Percentiles rank a stretch among this genome's conserved stretches.
These are phyloP conservation scores for Fusarium acutatum DNA, from an alignment of 2,329 filamentous ascomycete genomes.

Conservation along the genomic window DNA sequence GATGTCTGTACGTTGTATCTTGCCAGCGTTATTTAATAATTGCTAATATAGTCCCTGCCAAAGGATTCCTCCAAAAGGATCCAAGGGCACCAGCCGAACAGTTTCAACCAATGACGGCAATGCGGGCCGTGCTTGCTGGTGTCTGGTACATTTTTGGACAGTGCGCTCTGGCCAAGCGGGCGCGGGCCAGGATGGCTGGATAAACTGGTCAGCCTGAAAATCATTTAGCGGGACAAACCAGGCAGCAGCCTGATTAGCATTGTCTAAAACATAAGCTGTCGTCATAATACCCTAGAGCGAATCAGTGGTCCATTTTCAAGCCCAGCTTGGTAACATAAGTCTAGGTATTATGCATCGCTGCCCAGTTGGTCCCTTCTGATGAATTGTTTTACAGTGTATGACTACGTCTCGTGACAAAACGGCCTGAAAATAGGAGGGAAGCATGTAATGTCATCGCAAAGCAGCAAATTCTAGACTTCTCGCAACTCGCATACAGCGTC, in stretches of 20 bases:
- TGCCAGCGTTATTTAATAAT: too few species aligned
- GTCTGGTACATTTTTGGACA: too few species aligned
- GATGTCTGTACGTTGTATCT: neutral
- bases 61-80: too few species aligned
- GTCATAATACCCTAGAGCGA: neutral
- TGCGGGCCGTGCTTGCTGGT: too few species aligned
- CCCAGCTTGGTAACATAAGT: neutral
- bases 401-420: neutral
- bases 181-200: too few species aligned
- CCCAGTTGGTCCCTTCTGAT: neutral
- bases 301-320: neutral
- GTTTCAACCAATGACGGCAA: fast-evolving
- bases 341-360: neutral
- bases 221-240: too few species aligned
- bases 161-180: too few species aligned
- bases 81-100: too few species aligned
- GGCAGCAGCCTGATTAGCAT: too few species aligned
- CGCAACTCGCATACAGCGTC: neutral
- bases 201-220: too few species aligned
- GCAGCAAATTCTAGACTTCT: neutral
- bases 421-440: neutral
- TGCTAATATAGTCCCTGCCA: too few species aligned
- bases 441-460: neutral
- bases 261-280: neutral
- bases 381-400: too few species aligned